Base-by-base conservation (phyloP, 2,329 filamentous ascomycete species). In the Aureobasidium uvarum region DNA sequence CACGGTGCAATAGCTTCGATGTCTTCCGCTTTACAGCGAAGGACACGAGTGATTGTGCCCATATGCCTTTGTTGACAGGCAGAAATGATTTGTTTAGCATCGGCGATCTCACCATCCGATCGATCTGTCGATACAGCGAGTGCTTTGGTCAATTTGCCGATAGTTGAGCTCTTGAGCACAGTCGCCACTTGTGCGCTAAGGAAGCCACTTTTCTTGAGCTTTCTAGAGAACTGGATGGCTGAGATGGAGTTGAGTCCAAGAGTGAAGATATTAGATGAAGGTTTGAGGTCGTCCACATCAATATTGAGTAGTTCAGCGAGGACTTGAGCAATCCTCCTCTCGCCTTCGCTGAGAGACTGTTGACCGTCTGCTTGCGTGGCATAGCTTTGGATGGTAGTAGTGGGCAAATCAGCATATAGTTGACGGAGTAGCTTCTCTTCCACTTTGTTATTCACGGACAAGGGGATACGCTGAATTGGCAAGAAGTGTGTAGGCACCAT, bases 401-500 rank as follows among this genome's bases (percentile, higher is more conserved):
- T 77, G 0, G 84, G 81, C 3, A 94, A 73, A 0, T 79, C 77
- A 11, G 83, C 77, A 71, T 94, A 96, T 1, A 96, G 76, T 0
- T 77, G 76, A 66, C 84, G 88, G 2, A 97, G 77, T 41, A 82
- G 80, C 71, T 89, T 94, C 7, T 83, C 81, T 71, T 97, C 92
- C 0, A 89, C 89, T 74, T 97, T 97, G 76, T 96, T 96, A 75
- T 96, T 97, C 7, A 90, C 80, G 1, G 91, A 96, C 0, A 97
- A 80, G 0, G 93, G 93, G 63, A 97, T 86, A 8, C 79, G 82
- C 0, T 86, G 83, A 8, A 96, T 77, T 3, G 84, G 84, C 28
- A 96, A 79, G 66, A 96, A 86, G 72, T 95, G 91, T 0, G 91
- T 93, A 0, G 93, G 94, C 1, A 97, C 85, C 93, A 97, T 97